Percentiles rank a stretch among this genome's conserved stretches.
Evolutionary conservation across 2,329 filamentous ascomycete genomes (phyloP).

Genomic region (Fusarium musae): DNA sequence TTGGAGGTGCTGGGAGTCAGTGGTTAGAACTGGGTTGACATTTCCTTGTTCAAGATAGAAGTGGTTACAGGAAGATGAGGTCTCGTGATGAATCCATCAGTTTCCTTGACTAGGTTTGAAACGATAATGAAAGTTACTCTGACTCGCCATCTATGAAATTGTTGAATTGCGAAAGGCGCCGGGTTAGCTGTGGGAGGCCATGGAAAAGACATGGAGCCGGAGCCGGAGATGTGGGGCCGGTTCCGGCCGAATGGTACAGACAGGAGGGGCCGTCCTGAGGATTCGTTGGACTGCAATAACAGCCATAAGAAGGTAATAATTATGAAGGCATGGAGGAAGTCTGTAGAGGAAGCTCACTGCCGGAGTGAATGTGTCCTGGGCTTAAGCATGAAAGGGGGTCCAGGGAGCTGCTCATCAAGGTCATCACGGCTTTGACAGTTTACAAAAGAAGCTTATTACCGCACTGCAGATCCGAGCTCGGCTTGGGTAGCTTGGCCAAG

Average conservation of each 20-base stretch:
- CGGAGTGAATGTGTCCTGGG: neutral
- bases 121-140: neutral
- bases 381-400: neutral
- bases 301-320: neutral
- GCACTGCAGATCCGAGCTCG: neutral
- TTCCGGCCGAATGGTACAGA: slow-evolving; percentile 8
- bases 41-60: slow-evolving; percentile 39
- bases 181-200: neutral
- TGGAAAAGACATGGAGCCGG: neutral
- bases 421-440: neutral
- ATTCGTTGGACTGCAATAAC: neutral
- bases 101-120: slow-evolving; percentile 2
- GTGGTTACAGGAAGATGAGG: slow-evolving; percentile 22
- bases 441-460: neutral
- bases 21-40: slow-evolving; percentile 42
- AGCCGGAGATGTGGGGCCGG: slow-evolving; percentile 6
- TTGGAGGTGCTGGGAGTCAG: slow-evolving; percentile 36
- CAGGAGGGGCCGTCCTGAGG: neutral
- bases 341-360: neutral
- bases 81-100: slow-evolving; percentile 19
- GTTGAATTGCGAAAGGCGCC: neutral
- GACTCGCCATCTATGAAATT: neutral
- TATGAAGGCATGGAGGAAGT: neutral
- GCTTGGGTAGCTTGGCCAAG: neutral
- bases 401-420: neutral